Base-by-base conservation (phyloP, 768 basidiomycete species). In the Calocera cornea region DNA sequence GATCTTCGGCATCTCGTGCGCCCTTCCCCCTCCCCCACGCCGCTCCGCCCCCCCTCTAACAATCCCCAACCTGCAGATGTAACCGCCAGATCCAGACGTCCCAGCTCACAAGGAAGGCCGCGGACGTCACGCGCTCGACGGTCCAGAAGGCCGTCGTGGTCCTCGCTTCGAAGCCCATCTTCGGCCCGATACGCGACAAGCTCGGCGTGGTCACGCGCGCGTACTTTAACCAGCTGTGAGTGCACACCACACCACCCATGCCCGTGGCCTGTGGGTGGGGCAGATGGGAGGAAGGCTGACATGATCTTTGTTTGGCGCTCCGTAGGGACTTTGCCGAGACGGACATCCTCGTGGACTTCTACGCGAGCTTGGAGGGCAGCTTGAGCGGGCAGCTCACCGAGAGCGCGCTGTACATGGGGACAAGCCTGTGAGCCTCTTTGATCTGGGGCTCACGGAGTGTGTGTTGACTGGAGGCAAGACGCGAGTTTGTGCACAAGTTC, bases 91-190 rank as follows among this genome's bases (percentile, higher is more conserved):
- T 99, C 36, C 80, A 90, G 11, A 81, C 94, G 1, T 82, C 87
- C 0, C 81, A 86, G 27, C 79, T 92, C 2, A 87, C 89, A 60
- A 89, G 87, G 73, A 83, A 85, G 41, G 80, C 84, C 1, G 77
- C 76, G 38, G 95, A 97, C 70, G 91, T 98, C 19, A 98, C 97
- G 2, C 86, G 97, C 17, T 92, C 90, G 2, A 98, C 88, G 10
- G 97, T 99, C 0, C 97, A 99, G 76, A 99, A 98, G 75, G 95
- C 97, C 0, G 91, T 99, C 1, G 92, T 98, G 0, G 90, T 99
- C 1, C 80, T 99, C 38, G 94, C 92, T 2, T 85, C 88, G 14
- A 90, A 90, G 73, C 92, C 93, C 0, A 84, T 95, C 1, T 95
- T 95, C 73, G 97, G 97, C 14, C 92, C 93, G 11, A 92, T 98